Evolutionary conservation across 768 basidiomycete genomes (phyloP).

Genomic region (Tephrocybe sp.): DNA sequence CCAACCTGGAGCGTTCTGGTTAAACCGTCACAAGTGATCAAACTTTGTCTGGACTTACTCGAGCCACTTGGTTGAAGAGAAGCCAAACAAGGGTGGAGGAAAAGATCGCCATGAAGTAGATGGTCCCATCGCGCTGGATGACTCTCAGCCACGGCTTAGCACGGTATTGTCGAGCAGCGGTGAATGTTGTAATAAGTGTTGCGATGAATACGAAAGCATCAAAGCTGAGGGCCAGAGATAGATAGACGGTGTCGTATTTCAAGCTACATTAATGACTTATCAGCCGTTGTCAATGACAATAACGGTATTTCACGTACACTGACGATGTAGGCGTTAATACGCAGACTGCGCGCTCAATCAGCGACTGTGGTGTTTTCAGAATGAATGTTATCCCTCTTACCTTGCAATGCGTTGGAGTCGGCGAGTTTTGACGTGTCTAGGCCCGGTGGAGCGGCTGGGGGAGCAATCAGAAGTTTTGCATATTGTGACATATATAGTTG

Average conservation of each 20-base stretch:
- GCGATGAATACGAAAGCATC: constrained; percentile 16
- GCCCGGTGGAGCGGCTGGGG: background rate
- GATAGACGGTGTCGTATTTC: constrained; percentile 11
- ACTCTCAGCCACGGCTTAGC: constrained; percentile 16
- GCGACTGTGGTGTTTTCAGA: background rate
- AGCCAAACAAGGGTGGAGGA: constrained; percentile 21
- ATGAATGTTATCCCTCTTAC: background rate
- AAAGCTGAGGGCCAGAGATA: constrained; percentile 18
- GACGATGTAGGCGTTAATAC: background rate
- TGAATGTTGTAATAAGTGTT: constrained; percentile 14
- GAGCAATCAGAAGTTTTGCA: background rate
- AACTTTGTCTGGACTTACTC: too few relatives aligned
- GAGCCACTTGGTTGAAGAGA: background rate
- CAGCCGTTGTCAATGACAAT: background rate
- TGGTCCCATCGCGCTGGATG: constrained; percentile 18
- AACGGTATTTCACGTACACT: background rate
- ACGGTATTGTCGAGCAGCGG: constrained; percentile 11
- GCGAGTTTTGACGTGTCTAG: background rate
- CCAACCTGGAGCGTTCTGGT: too few relatives aligned
- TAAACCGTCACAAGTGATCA: too few relatives aligned
- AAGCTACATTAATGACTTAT: background rate
- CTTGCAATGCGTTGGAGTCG: background rate
- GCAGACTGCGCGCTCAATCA: constrained; percentile 4
- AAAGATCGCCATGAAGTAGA: constrained; percentile 23
- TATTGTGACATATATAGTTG: background rate